Base-by-base conservation (phyloP, 805 yeast genomes). In the Debaryomyces castellii region DNA sequence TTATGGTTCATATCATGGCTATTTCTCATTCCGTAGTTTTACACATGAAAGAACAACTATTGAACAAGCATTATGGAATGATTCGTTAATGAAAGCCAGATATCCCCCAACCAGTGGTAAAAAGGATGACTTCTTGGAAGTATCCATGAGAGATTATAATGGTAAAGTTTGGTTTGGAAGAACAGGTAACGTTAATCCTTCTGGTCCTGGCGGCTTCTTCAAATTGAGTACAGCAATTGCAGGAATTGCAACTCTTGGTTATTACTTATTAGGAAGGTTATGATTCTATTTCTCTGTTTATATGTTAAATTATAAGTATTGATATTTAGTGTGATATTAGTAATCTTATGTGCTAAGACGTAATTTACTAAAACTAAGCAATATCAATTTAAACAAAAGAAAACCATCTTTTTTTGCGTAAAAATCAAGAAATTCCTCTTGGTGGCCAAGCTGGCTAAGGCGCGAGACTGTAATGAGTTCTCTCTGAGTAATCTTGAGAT, bases 1-100 rank as follows among this genome's bases (percentile, higher is more conserved):
- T 1, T 69, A 72, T 47, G 97, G 97, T 9, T 67, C 76, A 27
- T 90, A 89, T 66, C 97, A 90, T 60, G 96, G 97, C 3, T 67
- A 65, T 50, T 74, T 46, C 30, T 59, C 65, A 1, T 73, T 58
- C 64, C 54, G 64, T 25, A 73, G 86, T n/a, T 91, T 91, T 59
- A 78, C 89, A 1, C 96, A 88, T 62, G 80, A 79, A 59, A 77
- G 96, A 55, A 78, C 90, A 0, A 71, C 83, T 2, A 60, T 87
- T 52, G 77, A 73, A 40, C 88, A 85, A 60, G 83, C 85, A 12
- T 74, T 73, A 47, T 82, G 83, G 83, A 72, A 73, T 40, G 96
- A 89, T 57, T 53, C 68, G 14, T 51, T 82, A 22, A 58, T 85
- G 42, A 66, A 73, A n/a, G 71, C 77, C 36, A 78, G 95, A 58